phyloP scores from a whole-genome alignment of 2,329 filamentous ascomycete species.

The Botrytis sinoallii region DNA sequence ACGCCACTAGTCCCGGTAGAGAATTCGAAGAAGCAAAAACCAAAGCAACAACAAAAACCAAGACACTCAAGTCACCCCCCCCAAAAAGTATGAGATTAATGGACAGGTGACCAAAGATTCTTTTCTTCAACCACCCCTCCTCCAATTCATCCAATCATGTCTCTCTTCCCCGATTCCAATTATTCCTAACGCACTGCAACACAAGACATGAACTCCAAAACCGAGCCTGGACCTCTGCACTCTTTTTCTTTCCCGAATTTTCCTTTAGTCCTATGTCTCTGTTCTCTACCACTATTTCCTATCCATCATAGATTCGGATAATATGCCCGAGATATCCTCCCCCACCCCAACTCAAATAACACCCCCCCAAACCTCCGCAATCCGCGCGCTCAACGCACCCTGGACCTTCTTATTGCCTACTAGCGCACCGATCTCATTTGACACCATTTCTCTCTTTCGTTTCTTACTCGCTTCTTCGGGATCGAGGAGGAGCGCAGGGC shows the following conservation, averaged over 20 bases:
- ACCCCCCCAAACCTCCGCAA: constrained; percentile 70
- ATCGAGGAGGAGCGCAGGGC: neutral
- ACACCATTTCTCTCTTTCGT: constrained; percentile 59
- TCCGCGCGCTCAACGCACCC: constrained; percentile 62
- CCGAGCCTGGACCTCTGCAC: neutral
- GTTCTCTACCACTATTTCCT: neutral
- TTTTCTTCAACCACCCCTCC: neutral
- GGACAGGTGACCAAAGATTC: neutral
- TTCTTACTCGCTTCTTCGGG: constrained; percentile 39
- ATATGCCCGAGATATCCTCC: neutral
- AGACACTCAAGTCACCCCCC: neutral
- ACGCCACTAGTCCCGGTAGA: neutral
- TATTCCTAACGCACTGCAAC: neutral
- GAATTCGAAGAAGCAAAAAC: neutral
- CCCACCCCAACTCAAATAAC: constrained; percentile 4
- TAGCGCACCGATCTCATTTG: constrained; percentile 52
- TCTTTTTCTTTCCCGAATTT: neutral
- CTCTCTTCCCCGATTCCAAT: neutral
- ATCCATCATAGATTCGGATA: rapidly evolving
- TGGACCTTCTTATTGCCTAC: constrained; percentile 67
- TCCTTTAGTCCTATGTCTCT: neutral
- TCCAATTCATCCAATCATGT: neutral
- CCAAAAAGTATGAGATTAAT: neutral
- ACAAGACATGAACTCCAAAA: neutral
- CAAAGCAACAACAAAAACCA: neutral